Percentiles rank a stretch among this genome's conserved stretches.
Conservation (phyloP, 1,284 basidiomycete species). For the Ustilago shanxiensis region DNA sequence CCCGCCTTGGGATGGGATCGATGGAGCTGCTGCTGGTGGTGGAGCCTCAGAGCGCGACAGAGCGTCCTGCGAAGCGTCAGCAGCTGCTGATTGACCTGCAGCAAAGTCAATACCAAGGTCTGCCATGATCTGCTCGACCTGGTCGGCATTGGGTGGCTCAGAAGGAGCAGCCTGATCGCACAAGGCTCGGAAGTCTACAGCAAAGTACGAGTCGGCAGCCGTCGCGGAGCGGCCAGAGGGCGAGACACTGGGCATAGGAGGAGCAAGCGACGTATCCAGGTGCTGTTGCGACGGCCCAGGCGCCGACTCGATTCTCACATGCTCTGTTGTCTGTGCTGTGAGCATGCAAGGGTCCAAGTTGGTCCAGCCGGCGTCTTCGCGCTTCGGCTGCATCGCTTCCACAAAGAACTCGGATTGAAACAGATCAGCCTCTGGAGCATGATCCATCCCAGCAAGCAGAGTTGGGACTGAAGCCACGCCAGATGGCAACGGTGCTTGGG, state of each 20-base stretch:
- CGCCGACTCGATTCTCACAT: slow-evolving; percentile 25
- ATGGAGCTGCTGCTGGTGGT: slow-evolving; percentile 3
- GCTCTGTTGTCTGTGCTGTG: slow-evolving; percentile 21
- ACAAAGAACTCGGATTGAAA: slow-evolving; percentile 40
- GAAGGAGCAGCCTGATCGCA: slow-evolving; percentile 14
- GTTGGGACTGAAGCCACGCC: slow-evolving; percentile 1
- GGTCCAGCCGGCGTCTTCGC: slow-evolving; percentile 8
- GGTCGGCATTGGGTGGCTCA: slow-evolving; percentile 23
- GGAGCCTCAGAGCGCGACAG: not conserved
- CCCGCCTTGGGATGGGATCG: slow-evolving; percentile 27
- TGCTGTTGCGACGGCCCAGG: not conserved
- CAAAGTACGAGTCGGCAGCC: slow-evolving; percentile 24
- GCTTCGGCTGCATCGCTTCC: slow-evolving; percentile 9
- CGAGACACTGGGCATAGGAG: slow-evolving; percentile 4
- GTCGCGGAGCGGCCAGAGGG: slow-evolving; percentile 9
- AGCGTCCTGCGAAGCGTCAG: slow-evolving; percentile 8
- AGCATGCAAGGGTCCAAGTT: slow-evolving; percentile 27
- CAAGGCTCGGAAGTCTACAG: slow-evolving; percentile 25
- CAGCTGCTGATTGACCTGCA: slow-evolving; percentile 7
- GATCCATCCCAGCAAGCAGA: not conserved
- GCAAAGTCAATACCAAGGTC: slow-evolving; percentile 32
- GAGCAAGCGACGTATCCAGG: not conserved
- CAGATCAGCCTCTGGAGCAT: slow-evolving; percentile 7
- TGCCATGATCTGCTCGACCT: slow-evolving; percentile 39
- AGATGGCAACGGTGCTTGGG: slow-evolving; percentile 1